Base-by-base conservation (phyloP, 2,329 filamentous ascomycete genomes). In the Grosmannia clavigera region DNA sequence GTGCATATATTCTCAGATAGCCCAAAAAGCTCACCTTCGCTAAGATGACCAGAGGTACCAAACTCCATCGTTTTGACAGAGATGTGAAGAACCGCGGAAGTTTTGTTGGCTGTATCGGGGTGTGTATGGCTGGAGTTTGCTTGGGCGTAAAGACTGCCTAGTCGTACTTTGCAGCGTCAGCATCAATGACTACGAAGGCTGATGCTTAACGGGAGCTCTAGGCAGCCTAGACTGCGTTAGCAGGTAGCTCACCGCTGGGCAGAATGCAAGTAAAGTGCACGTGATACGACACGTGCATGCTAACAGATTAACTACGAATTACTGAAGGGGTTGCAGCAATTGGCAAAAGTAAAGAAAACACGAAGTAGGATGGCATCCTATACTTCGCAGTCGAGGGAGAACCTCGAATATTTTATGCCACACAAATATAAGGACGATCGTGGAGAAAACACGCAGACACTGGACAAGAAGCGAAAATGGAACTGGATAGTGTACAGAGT, bases 31-130 rank as follows among this genome's bases (percentile, higher is more conserved):
- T 66, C 73, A 85, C 84, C 84, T 78, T 86, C 82, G 67, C 81
- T 85, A 67, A 87, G 71, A 67, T 78, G 77, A 70, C 84, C 84
- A 66, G 80, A 79, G 63, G 73, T 81, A 62, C 82, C 81, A 67
- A 84, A 86, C 71, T 86, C 83, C 83, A 86, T 86, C 29, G 64
- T 75, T 56, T 58, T n/a, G 11, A 25, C 19, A 46, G 38, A 16
- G 9, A 5, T 16, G 48, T 22, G 9, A n/a, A 5, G 22, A 4
- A 27, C 25, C 3, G 9, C 22, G 11, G n/a, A 46, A 19, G 19
- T 19, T 46, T 19, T 6, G 3, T 46, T 46, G 19, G 19, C 19
- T n/a, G 9, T 46, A 53, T 53, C 51, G 14, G 27, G 51, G 27
- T 16, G 51, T 5, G 25, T 53, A 33, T 46, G 43, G 43, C 19